Evolutionary conservation across 75 land plant genomes (phyloP).

Genomic region (Pinus tabuliformis): DNA sequence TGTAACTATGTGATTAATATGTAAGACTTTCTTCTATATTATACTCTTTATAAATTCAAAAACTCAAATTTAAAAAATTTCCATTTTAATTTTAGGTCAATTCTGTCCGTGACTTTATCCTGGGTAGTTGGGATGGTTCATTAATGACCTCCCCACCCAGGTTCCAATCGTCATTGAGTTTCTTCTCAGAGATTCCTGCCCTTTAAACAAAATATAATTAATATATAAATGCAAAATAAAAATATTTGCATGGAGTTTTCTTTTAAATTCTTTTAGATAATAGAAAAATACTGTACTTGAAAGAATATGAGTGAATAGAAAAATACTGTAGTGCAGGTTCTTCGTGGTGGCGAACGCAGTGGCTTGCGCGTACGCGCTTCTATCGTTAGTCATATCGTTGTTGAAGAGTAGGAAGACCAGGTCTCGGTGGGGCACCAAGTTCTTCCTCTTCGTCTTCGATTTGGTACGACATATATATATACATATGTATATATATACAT

Average conservation of each 20-base stretch:
- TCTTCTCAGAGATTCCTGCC: too few relatives aligned
- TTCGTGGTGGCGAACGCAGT: constrained; percentile 44
- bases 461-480: neutral
- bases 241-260: neutral
- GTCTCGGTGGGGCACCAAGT: constrained; percentile 7
- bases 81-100: too few relatives aligned
- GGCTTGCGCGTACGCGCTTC: constrained; percentile 25
- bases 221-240: neutral
- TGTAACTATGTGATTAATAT: too few relatives aligned
- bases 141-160: too few relatives aligned
- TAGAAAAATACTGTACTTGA: neutral
- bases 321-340: constrained; percentile 21
- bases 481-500: neutral
- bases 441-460: constrained; percentile 29
- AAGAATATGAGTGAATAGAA: neutral
- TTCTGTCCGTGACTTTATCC: too few relatives aligned
- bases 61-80: too few relatives aligned
- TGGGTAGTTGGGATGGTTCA: too few relatives aligned
- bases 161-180: too few relatives aligned
- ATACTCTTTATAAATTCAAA: too few relatives aligned
- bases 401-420: neutral
- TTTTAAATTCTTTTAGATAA: too few relatives aligned
- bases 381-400: constrained; percentile 30
- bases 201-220: too few relatives aligned
- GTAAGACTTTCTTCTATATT: too few relatives aligned